Base-by-base conservation (phyloP, 208 protist species). In the Crithidia expoeki region DNA sequence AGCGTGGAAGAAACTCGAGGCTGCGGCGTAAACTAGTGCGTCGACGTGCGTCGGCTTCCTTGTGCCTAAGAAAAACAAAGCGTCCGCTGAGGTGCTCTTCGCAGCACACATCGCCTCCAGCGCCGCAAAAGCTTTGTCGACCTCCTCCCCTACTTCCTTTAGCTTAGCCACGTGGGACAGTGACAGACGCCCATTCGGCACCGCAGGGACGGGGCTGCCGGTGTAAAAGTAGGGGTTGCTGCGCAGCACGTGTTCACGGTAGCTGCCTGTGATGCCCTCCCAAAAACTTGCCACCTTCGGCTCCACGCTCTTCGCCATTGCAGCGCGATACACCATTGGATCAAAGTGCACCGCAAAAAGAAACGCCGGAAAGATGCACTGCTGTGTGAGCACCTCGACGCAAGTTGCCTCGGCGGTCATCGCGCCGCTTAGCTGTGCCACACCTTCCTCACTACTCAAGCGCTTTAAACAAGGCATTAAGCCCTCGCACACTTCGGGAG, bases 341-440 rank as follows among this genome's bases (percentile, higher is more conserved):
- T 94, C 88, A 40, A 74, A 86, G 74, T 91, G 81, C 10, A 65
- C 77, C 33, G 86, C 51, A 51, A 94, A 94, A n/a, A 87, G 60
- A 68, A 96, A 92, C 42, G 89, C 92, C 1, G 88, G 92, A 50
- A 94, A 85, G 7, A 96, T 67, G 47, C 79, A 82, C 57, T 84
- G 74, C 30, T 32, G 33, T 27, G 81, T 76, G 16, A 93, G 75
- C 28, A 78, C 63, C 65, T 84, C 74, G 2, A 90, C 76, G 52
- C 85, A 92, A 12, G 69, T 53, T 1, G 76, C 52, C 19, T 83
- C 57, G 11, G 85, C 69, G 19, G 71, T 34, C 25, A 74, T 69
- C 17, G 83, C 63, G 17, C 57, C 68, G 19, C 72, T 74, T 14
- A 87, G 40, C n/a, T 79, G 36, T 27, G 84, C 79, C 33, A 73